Conservation (phyloP, 805 yeast genomes). For the Saturnispora serradocipensis region DNA sequence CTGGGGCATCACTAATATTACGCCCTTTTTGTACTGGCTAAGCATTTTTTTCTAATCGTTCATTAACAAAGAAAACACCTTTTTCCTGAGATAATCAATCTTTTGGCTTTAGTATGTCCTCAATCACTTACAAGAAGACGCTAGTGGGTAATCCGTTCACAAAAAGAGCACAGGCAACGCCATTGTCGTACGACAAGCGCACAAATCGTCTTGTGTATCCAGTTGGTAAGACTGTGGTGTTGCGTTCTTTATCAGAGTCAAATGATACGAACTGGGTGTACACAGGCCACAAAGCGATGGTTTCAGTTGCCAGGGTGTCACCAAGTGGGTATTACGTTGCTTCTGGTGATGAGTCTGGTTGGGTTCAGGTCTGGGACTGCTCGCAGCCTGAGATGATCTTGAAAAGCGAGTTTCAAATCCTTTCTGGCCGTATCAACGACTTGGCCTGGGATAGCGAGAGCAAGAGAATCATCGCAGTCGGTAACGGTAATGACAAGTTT, state of each 20-base stretch:
- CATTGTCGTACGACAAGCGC: slow-evolving; percentile 62
- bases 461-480: slow-evolving; percentile 83
- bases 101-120: slow-evolving; percentile 6
- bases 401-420: slow-evolving; percentile 68
- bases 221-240: slow-evolving; percentile 66
- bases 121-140: slow-evolving; percentile 20
- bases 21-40: not conserved
- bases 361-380: slow-evolving; percentile 80
- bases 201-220: slow-evolving; percentile 72
- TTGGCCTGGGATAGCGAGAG: slow-evolving; percentile 90
- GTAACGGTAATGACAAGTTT: slow-evolving; percentile 83
- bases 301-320: slow-evolving; percentile 79
- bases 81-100: not conserved
- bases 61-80: not conserved
- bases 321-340: slow-evolving; percentile 89
- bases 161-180: slow-evolving; percentile 57
- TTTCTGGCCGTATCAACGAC: slow-evolving; percentile 74
- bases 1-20: no score
- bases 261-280: slow-evolving; percentile 31
- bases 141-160: slow-evolving; percentile 81
- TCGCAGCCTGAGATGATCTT: slow-evolving; percentile 45
- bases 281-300: slow-evolving; percentile 56
- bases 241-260: slow-evolving; percentile 55
- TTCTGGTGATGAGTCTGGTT: slow-evolving; percentile 87
- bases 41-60: not conserved